Evolutionary conservation across 2,329 filamentous ascomycete genomes (phyloP).

Genomic region (Pseudogymnoascus sp.): DNA sequence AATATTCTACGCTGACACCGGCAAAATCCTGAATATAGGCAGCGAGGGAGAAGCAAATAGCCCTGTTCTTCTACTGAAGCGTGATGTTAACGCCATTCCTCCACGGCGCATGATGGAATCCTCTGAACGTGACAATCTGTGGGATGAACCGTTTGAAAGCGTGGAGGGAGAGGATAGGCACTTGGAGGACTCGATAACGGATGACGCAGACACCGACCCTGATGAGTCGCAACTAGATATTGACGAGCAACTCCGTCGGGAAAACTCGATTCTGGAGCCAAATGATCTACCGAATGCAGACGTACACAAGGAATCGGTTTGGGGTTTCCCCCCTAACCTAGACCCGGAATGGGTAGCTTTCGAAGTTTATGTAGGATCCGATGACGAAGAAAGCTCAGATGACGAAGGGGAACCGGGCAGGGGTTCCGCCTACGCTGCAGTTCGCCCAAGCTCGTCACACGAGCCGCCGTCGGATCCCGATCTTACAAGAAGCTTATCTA

Average conservation of each 20-base stretch:
- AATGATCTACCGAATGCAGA: constrained; percentile 12
- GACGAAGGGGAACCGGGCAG: constrained; percentile 15
- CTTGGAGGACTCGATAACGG: constrained; percentile 13
- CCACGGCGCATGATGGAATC: constrained; percentile 57
- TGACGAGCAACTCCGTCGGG: constrained; percentile 24
- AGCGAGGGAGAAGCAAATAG: constrained; percentile 57
- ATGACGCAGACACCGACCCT: constrained; percentile 15
- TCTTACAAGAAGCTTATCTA: constrained; percentile 15
- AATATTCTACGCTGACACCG: constrained; percentile 70
- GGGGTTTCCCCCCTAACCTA: constrained; percentile 54
- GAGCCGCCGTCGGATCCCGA: constrained; percentile 10
- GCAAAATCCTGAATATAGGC: constrained; percentile 65
- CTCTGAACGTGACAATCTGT: constrained; percentile 26
- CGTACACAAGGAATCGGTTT: constrained; percentile 13
- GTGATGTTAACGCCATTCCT: constrained; percentile 57
- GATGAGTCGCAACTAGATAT: constrained; percentile 28
- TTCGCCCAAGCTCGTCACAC: constrained; percentile 17
- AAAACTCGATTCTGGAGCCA: constrained; percentile 20
- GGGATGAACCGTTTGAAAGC: constrained; percentile 14
- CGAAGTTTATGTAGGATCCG: constrained; percentile 60
- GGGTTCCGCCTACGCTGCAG: constrained; percentile 21
- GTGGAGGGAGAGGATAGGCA: constrained; percentile 19
- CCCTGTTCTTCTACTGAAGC: constrained; percentile 58
- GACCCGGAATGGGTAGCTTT: constrained; percentile 70
- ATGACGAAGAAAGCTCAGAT: constrained; percentile 32